Base-by-base conservation (phyloP, 2,329 filamentous ascomycete species). In the Endoconidiophora polonica region DNA sequence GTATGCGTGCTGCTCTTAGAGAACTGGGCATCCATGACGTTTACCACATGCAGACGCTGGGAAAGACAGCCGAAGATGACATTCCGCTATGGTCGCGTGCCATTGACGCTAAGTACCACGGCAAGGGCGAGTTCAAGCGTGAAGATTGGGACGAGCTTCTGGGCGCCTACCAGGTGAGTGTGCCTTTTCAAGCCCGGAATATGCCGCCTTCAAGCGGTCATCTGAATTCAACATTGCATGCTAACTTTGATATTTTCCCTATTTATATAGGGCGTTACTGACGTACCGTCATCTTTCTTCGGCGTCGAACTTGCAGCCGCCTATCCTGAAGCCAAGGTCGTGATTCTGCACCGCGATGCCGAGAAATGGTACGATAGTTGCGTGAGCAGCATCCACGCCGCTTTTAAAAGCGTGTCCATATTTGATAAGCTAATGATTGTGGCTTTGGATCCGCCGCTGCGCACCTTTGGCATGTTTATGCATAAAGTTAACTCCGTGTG, bases 221-320 rank as follows among this genome's bases (percentile, higher is more conserved):
- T 26, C 36, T 39, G 14, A 3, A 10, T 0, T 3, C 20, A 9
- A 9, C 7, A 9, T 29, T 29, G 26, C 7, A 29, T 24, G 57
- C 58, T 2, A 56, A 57, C 1, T 58, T 60, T 46, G 16, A 18
- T 62, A 59, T 39, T 50, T 57, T 20, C 57, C 49, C 59, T 63
- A 0, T 64, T 66, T 6, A 61, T 62, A 3, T 76, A 75, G n/a
- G 70, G 69, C 20, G 75, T 71, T 6, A 68, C 70, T 50, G 74
- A 74, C 44, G 60, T 76, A 14, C 77, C 80, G 1, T 64, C 76
- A 0, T 66, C 74, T 37, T 80, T 78, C 57, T 64, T 67, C 56
- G 61, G 60, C 45, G 52, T 58, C 48, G 63, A 67, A 46, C 58
- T 67, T 9, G 63, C 65, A 26, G 59, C 57, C 26, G 40, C 55